Conservation (phyloP, 108 stramenopile genomes). For the Discostella stelligeroides region DNA sequence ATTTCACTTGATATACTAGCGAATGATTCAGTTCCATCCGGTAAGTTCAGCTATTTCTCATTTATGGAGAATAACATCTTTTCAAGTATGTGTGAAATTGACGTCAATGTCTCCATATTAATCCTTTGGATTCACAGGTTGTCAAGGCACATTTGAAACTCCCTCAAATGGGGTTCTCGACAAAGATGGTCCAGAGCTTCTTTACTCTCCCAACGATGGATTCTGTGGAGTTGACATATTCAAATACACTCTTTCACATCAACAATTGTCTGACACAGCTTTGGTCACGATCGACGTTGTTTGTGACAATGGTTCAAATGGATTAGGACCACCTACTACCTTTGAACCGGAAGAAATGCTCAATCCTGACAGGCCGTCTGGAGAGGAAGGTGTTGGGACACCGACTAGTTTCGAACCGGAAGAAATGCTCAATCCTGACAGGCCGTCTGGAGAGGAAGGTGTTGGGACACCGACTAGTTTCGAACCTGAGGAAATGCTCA, state of each 20-base stretch:
- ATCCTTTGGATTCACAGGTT: not conserved
- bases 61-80: not conserved
- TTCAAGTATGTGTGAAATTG: not conserved
- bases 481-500: too few species aligned
- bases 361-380: too few species aligned
- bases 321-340: not conserved
- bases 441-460: too few species aligned
- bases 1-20: conserved; percentile 16
- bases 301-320: not conserved
- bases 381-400: too few species aligned
- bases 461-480: too few species aligned
- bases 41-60: too few species aligned
- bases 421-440: too few species aligned
- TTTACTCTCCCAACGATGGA: conserved; percentile 25
- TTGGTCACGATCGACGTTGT: conserved; percentile 14
- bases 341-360: not conserved
- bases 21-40: conserved; percentile 21
- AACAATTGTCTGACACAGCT: conserved; percentile 17
- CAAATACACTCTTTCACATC: conserved; percentile 25
- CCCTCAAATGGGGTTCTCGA: conserved; percentile 26
- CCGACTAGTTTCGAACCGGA: too few species aligned
- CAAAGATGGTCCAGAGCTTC: conserved; percentile 8
- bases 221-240: conserved; percentile 39
- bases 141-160: conserved; percentile 11
- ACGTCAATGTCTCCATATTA: not conserved